These are phyloP conservation scores for Leptographium radiaticola DNA, from an alignment of 2,329 filamentous ascomycete genomes.

Conservation along the genomic window DNA sequence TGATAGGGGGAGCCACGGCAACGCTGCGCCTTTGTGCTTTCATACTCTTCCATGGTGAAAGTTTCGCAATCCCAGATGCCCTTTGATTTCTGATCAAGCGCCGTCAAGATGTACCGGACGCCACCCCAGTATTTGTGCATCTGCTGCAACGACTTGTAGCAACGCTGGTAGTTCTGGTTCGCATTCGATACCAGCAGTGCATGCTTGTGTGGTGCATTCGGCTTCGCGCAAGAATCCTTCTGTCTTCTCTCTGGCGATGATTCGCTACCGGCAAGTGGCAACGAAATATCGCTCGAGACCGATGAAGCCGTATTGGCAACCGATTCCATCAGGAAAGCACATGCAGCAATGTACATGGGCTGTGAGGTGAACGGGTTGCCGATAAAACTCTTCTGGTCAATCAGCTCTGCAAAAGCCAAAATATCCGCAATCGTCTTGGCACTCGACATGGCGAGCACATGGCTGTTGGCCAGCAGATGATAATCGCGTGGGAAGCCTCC, in stretches of 20 bases:
- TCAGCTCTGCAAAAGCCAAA: slow-evolving; percentile 70
- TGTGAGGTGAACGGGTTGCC: slow-evolving; percentile 84
- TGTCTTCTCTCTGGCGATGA: background rate
- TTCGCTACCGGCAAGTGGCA: slow-evolving; percentile 17
- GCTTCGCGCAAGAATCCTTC: background rate
- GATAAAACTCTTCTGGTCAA: slow-evolving; percentile 74
- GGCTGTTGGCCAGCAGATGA: slow-evolving; percentile 66
- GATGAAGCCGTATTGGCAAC: slow-evolving; percentile 56
- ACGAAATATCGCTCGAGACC: slow-evolving; percentile 46
- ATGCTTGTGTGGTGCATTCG: slow-evolving; percentile 42
- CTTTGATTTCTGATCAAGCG: slow-evolving; percentile 76
- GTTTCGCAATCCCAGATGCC: slow-evolving; percentile 69
- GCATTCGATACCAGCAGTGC: slow-evolving; percentile 67
- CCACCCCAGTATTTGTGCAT: slow-evolving; percentile 80
- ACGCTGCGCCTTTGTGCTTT: slow-evolving; percentile 47
- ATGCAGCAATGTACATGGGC: slow-evolving; percentile 83
- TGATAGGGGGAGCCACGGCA: slow-evolving; percentile 28
- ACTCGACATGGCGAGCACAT: slow-evolving; percentile 73
- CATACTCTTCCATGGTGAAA: slow-evolving; percentile 61
- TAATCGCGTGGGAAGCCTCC: slow-evolving; percentile 44
- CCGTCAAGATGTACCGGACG: slow-evolving; percentile 74
- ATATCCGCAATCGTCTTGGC: slow-evolving; percentile 90
- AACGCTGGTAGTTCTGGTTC: slow-evolving; percentile 76
- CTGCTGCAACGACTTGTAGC: slow-evolving; percentile 70
- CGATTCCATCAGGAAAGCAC: slow-evolving; percentile 77